These are phyloP conservation scores for Lactarius hengduanensis DNA, from an alignment of 768 basidiomycete genomes.

Conservation along the genomic window DNA sequence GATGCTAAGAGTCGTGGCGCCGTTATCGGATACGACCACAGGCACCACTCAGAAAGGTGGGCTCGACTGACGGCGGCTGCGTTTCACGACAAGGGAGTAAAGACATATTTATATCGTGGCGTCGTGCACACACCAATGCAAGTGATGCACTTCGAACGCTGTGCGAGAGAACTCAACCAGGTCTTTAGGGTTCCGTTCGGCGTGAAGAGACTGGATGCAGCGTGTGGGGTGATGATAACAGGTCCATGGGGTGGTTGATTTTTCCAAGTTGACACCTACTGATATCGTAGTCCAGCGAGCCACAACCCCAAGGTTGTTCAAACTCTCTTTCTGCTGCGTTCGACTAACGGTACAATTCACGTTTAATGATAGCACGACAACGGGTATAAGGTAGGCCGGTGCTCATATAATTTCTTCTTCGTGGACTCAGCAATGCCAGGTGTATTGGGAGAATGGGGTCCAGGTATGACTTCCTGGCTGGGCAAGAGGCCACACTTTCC, in stretches of 20 bases:
- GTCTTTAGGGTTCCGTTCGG: conserved; percentile 74
- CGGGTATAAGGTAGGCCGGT: conserved; percentile 67
- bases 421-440: conserved; percentile 42
- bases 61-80: conserved; percentile 70
- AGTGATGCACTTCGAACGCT: conserved; percentile 28
- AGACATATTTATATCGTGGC: conserved; percentile 65
- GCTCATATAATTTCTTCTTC: background rate
- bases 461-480: conserved; percentile 48
- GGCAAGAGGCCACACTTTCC: background rate
- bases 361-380: conserved; percentile 65
- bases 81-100: conserved; percentile 63
- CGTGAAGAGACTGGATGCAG: conserved; percentile 62
- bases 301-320: conserved; percentile 79
- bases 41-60: conserved; percentile 77
- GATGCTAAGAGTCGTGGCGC: conserved; percentile 61
- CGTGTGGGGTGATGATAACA: conserved; percentile 89
- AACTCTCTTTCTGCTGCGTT: background rate
- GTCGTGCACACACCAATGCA: conserved; percentile 82
- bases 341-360: background rate
- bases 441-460: conserved; percentile 88
- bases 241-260: conserved; percentile 40
- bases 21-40: conserved; percentile 85
- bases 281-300: conserved; percentile 48
- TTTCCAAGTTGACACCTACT: conserved; percentile 8
- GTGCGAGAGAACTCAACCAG: background rate